Evolutionary conservation across 306 rosid species (phyloP).

Genomic region (Leucaena leucocephala): DNA sequence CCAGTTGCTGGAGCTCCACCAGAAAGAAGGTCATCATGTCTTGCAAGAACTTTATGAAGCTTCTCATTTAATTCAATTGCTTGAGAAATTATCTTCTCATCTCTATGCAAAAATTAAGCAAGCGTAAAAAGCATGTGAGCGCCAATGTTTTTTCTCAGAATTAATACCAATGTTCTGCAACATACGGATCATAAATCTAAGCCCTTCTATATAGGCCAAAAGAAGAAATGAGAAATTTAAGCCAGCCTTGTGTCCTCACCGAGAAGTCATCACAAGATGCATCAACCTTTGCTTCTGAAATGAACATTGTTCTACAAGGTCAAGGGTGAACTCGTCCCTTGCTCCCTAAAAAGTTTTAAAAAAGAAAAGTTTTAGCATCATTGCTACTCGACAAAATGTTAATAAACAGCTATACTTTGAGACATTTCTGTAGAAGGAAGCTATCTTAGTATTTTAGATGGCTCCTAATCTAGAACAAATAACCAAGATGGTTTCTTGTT

Average conservation of each 20-base stretch:
- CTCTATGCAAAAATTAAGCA: conserved; percentile 33
- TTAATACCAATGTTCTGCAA: conserved; percentile 5
- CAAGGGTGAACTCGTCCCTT: conserved; percentile 92
- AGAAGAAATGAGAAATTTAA: conserved; percentile 29
- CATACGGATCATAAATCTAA: not conserved
- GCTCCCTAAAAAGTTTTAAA: conserved; percentile 57
- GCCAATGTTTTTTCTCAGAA: not conserved
- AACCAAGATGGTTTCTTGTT: not conserved
- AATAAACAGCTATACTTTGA: not conserved
- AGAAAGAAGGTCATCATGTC: conserved; percentile 82
- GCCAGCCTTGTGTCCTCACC: conserved; percentile 56
- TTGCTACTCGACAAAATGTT: no score
- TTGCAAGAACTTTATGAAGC: conserved; percentile 84
- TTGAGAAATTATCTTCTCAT: conserved; percentile 77
- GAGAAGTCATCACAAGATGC: conserved; percentile 95
- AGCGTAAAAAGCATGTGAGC: conserved; percentile 11
- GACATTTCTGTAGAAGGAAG: not conserved
- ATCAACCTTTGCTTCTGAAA: conserved; percentile 92
- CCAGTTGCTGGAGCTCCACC: conserved; percentile 52
- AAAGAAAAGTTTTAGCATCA: not conserved
- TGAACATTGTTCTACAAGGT: conserved; percentile 95
- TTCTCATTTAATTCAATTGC: conserved; percentile 88
- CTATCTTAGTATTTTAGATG: not conserved
- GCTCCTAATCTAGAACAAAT: not conserved
- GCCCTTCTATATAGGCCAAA: not conserved